Base-by-base conservation (phyloP, 345 rosid genomes). In the Salix suchowensis region DNA sequence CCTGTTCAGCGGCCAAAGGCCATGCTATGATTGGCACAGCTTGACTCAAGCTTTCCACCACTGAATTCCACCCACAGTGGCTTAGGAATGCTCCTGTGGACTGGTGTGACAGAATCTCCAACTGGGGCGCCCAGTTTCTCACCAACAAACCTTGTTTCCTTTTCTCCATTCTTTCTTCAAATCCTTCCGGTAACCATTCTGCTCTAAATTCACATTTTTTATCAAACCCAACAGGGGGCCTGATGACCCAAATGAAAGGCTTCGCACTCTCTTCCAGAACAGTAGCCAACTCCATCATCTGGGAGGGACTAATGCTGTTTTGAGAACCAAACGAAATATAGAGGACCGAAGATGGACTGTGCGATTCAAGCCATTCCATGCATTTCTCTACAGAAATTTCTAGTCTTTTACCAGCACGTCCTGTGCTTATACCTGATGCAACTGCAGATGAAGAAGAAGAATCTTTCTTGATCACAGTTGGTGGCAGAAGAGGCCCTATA, bases 51-150 rank as follows among this genome's bases (percentile, higher is more conserved):
- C 91, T 86, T 77, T 89, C 92, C 85, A 82, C 1, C 12, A 77
- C 78, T 1, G 88, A 88, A 74, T 89, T 89, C 92, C 92, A 88
- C 9, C 91, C 91, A 21, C 91, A 88, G 48, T 88, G 88, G 75
- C 88, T 88, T 12, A 88, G 28, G 72, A 89, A 88, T 15, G 82
- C 87, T 32, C 88, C 85, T 0, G 85, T 88, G 0, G 91, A 85
- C 28, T 42, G 10, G 26, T 88, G 91, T 10, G 78, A 72, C 77
- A 88, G 80, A 5, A 88, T 89, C 68, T 82, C 88, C 84, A 85
- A 39, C 67, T 89, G 91, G 2, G 91, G 87, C 46, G 86, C 92
- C 89, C 88, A 89, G 75, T 79, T 71, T 14, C 65, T 68, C 72
- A 88, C 87, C 79, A 88, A 8, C 74, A 89, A 52, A 0, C 88